Evolutionary conservation across 805 yeast genomes (phyloP).

Genomic region (Sugiyamaella boreocaroliniensis): DNA sequence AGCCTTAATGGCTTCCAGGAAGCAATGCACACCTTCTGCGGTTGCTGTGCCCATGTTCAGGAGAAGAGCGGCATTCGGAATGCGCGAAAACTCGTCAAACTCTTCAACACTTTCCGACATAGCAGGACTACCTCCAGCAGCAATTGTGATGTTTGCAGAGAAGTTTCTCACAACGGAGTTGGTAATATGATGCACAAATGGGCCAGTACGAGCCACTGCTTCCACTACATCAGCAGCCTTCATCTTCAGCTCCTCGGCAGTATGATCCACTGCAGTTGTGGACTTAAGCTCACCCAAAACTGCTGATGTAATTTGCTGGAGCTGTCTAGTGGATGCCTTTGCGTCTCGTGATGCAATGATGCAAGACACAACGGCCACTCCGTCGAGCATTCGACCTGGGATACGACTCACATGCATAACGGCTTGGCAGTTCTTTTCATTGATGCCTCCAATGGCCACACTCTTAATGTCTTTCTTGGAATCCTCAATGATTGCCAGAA

Average conservation of each 20-base stretch:
- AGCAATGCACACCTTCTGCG: conserved; percentile 37
- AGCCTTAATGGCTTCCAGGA: conserved; percentile 45
- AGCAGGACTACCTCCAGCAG: conserved; percentile 80
- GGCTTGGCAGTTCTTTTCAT: conserved; percentile 52
- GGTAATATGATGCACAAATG: conserved; percentile 81
- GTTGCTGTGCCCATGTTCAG: conserved; percentile 71
- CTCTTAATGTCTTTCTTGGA: conserved; percentile 39
- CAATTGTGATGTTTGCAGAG: conserved; percentile 79
- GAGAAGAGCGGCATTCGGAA: conserved; percentile 51
- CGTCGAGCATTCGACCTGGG: conserved; percentile 51
- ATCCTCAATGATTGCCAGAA: conserved; percentile 43
- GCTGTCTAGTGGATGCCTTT: conserved; percentile 40
- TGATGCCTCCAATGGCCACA: conserved; percentile 80
- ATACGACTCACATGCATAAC: conserved; percentile 47
- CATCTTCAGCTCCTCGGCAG: conserved; percentile 12
- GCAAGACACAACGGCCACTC: conserved; percentile 85
- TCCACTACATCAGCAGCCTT: conserved; percentile 22
- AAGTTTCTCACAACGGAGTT: conserved; percentile 83
- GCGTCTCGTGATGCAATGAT: conserved; percentile 64
- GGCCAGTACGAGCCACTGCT: conserved; percentile 33
- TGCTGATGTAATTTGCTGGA: conserved; percentile 13
- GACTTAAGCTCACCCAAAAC: conserved; percentile 3
- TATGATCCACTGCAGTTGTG: background rate
- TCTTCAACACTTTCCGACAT: conserved; percentile 75
- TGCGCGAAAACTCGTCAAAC: conserved; percentile 54